phyloP scores from a whole-genome alignment of 75 land plant genomes.

The Isoetes taiwanensis region DNA sequence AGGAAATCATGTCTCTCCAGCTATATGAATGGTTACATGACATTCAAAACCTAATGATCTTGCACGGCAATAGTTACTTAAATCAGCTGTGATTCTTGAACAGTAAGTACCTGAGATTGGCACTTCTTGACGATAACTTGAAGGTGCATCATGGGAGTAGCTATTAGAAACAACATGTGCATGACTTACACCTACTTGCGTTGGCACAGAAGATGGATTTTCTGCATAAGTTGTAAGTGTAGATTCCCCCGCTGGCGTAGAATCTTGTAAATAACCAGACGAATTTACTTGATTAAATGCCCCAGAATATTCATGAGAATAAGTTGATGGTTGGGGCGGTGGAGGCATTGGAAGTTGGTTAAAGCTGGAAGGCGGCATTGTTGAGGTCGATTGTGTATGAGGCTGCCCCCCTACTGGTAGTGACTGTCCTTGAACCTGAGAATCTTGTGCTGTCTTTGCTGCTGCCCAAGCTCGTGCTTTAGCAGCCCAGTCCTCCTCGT shows the following conservation, averaged over 20 bases:
- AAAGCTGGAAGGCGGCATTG: conserved; percentile 9
- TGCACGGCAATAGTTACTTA: too few relatives aligned
- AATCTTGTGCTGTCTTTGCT: conserved; percentile 21
- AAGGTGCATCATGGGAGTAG: conserved; percentile 19
- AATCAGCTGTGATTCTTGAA: too few relatives aligned
- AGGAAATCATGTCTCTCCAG: too few relatives aligned
- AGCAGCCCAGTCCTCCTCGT: conserved; percentile 33
- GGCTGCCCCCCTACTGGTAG: neutral
- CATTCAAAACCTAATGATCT: too few relatives aligned
- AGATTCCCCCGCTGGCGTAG: conserved; percentile 9
- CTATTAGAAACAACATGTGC: conserved; percentile 14
- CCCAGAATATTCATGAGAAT: conserved; percentile 12
- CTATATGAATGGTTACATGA: too few relatives aligned
- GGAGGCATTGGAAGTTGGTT: conserved; percentile 15
- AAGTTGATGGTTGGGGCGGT: conserved; percentile 9
- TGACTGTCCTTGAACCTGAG: conserved; percentile 7
- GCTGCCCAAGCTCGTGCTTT: conserved; percentile 31
- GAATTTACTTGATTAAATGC: conserved; percentile 1
- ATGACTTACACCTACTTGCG: conserved; percentile 5
- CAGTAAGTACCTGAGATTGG: conserved; percentile 21
- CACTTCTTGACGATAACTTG: conserved; percentile 13
- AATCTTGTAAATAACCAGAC: conserved; percentile 2
- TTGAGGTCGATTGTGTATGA: neutral
- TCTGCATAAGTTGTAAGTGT: neutral
- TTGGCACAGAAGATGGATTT: neutral